Conservation (phyloP, 1,139 yeast genomes). For the Blastobotrys buckinghamii region DNA sequence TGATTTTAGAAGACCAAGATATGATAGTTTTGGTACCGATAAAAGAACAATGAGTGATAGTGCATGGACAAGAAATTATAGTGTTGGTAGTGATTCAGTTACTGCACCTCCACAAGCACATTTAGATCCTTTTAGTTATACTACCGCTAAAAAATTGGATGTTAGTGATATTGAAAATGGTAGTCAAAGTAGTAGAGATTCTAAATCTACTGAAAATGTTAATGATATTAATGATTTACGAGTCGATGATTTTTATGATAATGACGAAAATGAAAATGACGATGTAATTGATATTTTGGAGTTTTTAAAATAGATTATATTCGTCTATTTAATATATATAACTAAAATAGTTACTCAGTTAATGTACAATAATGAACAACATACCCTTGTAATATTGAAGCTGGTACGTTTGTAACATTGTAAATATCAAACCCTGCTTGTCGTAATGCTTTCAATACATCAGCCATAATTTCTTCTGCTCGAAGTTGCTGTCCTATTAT, state of each 20-base stretch:
- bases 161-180: conserved; percentile 7
- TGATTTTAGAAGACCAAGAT: neutral
- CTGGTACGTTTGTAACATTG: conserved; percentile 28
- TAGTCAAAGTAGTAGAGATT: neutral
- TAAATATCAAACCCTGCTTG: conserved; percentile 44
- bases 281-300: conserved; percentile 19
- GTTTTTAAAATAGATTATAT: conserved; percentile 11
- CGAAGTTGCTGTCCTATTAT: conserved; percentile 53
- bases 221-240: neutral
- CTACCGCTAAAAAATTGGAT: conserved; percentile 9
- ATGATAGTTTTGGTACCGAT: no score
- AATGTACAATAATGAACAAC: conserved; percentile 35
- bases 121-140: conserved; percentile 10
- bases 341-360: neutral
- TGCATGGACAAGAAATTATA: neutral
- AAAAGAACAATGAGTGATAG: neutral
- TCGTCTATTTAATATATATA: neutral
- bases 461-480: conserved; percentile 46
- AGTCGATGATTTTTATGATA: conserved; percentile 1
- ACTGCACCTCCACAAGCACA: neutral
- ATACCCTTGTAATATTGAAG: conserved; percentile 38
- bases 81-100: neutral
- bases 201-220: neutral
- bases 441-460: conserved; percentile 39
- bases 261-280: conserved; percentile 7